A percentile compares a stretch with the other conserved stretches of the same genome.
phyloP scores from a whole-genome alignment of 2,329 filamentous ascomycete species.

The Ilyonectria destructans region DNA sequence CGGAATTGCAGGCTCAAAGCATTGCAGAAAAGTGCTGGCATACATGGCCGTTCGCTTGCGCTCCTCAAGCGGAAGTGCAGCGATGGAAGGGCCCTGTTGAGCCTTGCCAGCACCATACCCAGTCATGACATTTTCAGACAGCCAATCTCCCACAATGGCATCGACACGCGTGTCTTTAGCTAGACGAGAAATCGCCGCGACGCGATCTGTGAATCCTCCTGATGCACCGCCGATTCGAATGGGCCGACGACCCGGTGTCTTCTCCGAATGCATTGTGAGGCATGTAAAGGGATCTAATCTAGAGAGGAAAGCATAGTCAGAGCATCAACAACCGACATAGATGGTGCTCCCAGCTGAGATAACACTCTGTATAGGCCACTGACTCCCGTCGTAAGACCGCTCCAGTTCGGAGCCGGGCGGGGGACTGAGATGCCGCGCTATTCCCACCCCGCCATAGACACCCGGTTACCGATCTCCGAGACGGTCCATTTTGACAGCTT shows the following conservation, averaged over 20 bases:
- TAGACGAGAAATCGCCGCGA: conserved; percentile 49
- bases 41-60: conserved; percentile 39
- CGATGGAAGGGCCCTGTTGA: conserved; percentile 26
- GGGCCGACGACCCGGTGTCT: conserved; percentile 31
- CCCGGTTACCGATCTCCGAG: conserved; percentile 35
- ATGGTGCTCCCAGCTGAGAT: background rate
- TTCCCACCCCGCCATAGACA: background rate
- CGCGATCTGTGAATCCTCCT: conserved; percentile 52
- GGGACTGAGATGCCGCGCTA: conserved; percentile 9
- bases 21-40: conserved; percentile 54
- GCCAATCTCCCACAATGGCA: conserved; percentile 46
- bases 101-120: conserved; percentile 46
- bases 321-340: background rate
- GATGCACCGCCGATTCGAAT: conserved; percentile 52
- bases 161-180: conserved; percentile 39
- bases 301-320: background rate
- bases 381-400: background rate
- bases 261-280: conserved; percentile 16
- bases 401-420: background rate
- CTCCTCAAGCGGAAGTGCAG: conserved; percentile 34
- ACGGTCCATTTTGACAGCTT: background rate
- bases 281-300: background rate
- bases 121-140: conserved; percentile 65
- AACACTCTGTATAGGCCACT: background rate
- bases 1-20: conserved; percentile 49